Conservation (phyloP, 495 filamentous ascomycete genomes). For the Penicillium riverlandense region DNA sequence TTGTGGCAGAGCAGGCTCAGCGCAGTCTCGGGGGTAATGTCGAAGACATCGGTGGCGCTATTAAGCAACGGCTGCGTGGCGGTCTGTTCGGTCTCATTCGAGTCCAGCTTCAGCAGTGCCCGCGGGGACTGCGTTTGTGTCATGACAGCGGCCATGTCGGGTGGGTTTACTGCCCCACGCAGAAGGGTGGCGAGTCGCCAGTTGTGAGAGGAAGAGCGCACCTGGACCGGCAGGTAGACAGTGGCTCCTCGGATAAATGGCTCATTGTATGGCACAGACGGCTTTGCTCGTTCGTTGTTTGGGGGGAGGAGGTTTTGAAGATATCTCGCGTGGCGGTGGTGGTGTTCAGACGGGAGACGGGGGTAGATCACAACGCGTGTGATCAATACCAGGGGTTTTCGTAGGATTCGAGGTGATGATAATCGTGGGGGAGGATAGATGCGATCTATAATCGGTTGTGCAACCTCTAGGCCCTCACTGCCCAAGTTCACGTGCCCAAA, state of each 20-base stretch:
- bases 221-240: slow-evolving; percentile 25
- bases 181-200: slow-evolving; percentile 2
- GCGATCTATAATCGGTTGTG: too few relatives aligned
- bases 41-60: slow-evolving; percentile 52
- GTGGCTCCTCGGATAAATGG: slow-evolving; percentile 17
- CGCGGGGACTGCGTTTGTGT: slow-evolving; percentile 13
- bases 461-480: too few relatives aligned
- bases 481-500: too few relatives aligned
- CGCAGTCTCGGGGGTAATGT: slow-evolving; percentile 65
- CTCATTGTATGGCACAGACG: slow-evolving; percentile 30
- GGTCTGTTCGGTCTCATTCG: slow-evolving; percentile 6
- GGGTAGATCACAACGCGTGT: neutral
- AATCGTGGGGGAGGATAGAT: too few relatives aligned
- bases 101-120: slow-evolving; percentile 10
- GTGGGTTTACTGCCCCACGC: slow-evolving; percentile 17
- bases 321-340: neutral
- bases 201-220: slow-evolving; percentile 10
- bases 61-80: slow-evolving; percentile 8
- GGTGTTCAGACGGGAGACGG: neutral
- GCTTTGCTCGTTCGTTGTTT: neutral
- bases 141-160: slow-evolving; percentile 17
- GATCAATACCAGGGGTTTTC: too few relatives aligned
- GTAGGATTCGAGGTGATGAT: too few relatives aligned
- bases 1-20: slow-evolving; percentile 68
- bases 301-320: too few relatives aligned